Evolutionary conservation across 2,329 filamentous ascomycete genomes (phyloP).

Genomic region (Pleurostoma richardsiae): DNA sequence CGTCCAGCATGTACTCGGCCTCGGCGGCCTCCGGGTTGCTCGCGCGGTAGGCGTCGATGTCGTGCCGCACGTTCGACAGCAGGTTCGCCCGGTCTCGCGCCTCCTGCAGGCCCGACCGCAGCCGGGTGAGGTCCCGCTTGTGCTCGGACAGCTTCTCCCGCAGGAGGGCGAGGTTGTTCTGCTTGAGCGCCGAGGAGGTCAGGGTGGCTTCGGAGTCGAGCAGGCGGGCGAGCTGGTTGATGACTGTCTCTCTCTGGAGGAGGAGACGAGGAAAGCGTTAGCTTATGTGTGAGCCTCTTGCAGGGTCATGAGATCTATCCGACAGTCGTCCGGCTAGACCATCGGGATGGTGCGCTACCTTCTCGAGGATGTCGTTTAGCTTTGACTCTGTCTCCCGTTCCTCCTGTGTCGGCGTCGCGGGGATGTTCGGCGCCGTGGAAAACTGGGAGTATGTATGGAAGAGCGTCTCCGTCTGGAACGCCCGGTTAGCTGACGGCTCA

Average conservation of each 20-base stretch:
- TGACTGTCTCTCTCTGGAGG: constrained; percentile 70
- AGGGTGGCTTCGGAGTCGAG: constrained; percentile 88
- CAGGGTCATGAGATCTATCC: no score
- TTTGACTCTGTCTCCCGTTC: constrained; percentile 75
- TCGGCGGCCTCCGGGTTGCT: constrained; percentile 78
- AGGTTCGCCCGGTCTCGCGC: constrained; percentile 86
- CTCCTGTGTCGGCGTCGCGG: constrained; percentile 78
- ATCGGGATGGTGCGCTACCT: constrained; percentile 41
- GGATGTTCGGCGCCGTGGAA: constrained; percentile 72
- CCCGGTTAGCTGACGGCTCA: constrained; percentile 3
- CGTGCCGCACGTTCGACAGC: constrained; percentile 81
- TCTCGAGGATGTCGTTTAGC: constrained; percentile 78
- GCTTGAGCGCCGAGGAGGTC: constrained; percentile 89
- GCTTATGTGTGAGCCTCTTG: constrained; percentile 6
- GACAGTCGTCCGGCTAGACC: background rate
- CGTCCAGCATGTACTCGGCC: constrained; percentile 95
- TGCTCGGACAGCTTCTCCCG: constrained; percentile 87
- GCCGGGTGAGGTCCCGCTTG: constrained; percentile 71
- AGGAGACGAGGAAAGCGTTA: no score
- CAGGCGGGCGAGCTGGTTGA: constrained; percentile 78
- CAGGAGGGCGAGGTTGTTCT: constrained; percentile 89
- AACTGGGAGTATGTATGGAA: constrained; percentile 91
- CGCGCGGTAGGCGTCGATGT: constrained; percentile 84
- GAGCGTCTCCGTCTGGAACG: constrained; percentile 69
- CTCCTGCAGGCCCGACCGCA: constrained; percentile 68